Percentiles rank a stretch among this genome's conserved stretches.
phyloP scores from a whole-genome alignment of 176 grass and related monocot species.

The Carex parvula region DNA sequence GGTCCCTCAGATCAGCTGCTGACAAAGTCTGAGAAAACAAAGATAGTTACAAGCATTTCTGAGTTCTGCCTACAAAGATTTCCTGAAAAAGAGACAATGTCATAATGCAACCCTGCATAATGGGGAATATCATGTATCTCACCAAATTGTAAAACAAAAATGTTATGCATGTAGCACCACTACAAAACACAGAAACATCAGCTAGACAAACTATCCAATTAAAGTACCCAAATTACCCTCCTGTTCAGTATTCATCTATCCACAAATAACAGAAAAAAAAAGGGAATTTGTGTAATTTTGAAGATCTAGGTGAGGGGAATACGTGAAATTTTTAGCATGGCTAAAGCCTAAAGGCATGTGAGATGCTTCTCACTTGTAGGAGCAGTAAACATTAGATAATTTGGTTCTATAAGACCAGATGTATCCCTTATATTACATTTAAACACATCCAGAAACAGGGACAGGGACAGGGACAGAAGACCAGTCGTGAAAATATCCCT shows the following conservation, averaged over 20 bases:
- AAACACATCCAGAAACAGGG: too few species aligned
- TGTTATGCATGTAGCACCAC: not conserved
- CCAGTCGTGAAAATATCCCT: too few species aligned
- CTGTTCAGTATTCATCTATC: not conserved
- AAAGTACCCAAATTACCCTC: not conserved
- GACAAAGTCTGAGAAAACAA: conserved; percentile 56
- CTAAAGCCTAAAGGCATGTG: not conserved
- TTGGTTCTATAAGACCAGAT: not conserved
- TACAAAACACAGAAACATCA: not conserved
- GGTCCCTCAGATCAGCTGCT: conserved; percentile 58
- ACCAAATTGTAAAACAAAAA: not conserved
- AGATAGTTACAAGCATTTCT: not conserved
- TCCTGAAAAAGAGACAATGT: not conserved
- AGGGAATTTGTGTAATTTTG: not conserved
- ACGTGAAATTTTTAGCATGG: not conserved
- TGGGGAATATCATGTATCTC: not conserved
- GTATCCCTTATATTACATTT: too few species aligned
- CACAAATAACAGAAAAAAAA: not conserved
- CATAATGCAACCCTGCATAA: too few species aligned
- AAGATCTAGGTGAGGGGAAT: not conserved
- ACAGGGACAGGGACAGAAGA: too few species aligned
- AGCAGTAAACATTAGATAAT: not conserved
- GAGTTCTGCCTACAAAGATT: not conserved
- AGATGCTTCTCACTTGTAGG: not conserved
- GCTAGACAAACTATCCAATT: not conserved